Base-by-base conservation (phyloP, 1,284 basidiomycete genomes). In the Cutaneotrichosporon sp. region DNA sequence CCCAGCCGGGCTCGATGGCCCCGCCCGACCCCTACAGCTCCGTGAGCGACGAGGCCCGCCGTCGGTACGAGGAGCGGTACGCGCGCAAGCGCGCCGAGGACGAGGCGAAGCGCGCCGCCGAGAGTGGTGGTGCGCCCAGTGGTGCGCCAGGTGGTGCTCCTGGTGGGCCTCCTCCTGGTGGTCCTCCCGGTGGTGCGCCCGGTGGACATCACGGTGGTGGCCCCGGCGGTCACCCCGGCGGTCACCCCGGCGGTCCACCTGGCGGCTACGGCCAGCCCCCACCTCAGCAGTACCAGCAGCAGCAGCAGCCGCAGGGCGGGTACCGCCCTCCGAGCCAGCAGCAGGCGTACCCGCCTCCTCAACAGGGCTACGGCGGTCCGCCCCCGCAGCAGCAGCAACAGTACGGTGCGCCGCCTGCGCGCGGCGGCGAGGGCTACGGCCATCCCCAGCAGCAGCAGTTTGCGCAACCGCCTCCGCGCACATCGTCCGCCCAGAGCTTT, bases 21-120 rank as follows among this genome's bases (percentile, higher is more conserved):
- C 56, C 68, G 3, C 71, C 71, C 4, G 58, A 48, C 37, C 71
- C 71, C 2, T 73, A 70, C 56, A 65, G 69, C 15, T 61, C 60
- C 26, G 71, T 67, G 21, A 68, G 65, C 45, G 69, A 68, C 51
- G 71, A 73, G 55, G 71, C 71, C 4, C 62, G 68, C 42, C 62
- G 71, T 33, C 60, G 71, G 54, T 73, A 73, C 54, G 71, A 73
- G 49, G 71, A 73, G 62, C 54, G 71, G 41, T 73, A 73, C 54
- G 65, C 65, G 3, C 66, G 60, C 55, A 73, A 71, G 52, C 59
- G 56, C 44, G 63, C 61, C 17, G 68, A 70, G 53, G 68, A 69
- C 18, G 66, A 65, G 49, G 66, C 63, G 4, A 60, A 55, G 46
- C 47, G 51, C 13, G 20, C 30, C 10, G 35, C 48, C 55, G 63